Evolutionary conservation across 352 stramenopile species (phyloP), one percentile per base, ranked within the genome.

Genomic region (Globisporangium splendens): DNA sequence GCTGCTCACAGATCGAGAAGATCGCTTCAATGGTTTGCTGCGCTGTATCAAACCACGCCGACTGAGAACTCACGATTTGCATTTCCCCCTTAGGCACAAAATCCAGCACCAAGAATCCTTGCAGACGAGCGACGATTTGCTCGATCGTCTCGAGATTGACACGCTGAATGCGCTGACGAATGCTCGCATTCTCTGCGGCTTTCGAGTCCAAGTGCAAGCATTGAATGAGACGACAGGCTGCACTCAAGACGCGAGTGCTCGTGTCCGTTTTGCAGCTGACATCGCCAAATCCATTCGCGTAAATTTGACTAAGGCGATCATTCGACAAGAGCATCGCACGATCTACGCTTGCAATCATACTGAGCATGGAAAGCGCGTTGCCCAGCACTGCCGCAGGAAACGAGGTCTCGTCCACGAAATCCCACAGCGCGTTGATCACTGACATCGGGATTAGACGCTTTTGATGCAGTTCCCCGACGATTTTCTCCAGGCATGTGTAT

Each of bases 1-100:
- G 93, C 42, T 80, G 75, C 42, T 93, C 86, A 60, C 83, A 97
- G 50, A 98, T 85, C 1, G 83, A 79, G 59, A 98, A 98, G 21
- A 98, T 82, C 13, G 91, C 90, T 68, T 97, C 88, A 47, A 98
- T 95, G 3, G 88, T 81, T 72, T 97, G 80, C 64, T 98, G 91
- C 21, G 91, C 76, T 1, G 86, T 91, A 54, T 93, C 88, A 67
- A 98, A 98, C 95, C 93, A 98, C 70, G 79, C 83, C 1, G 77
- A 77, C 51, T 83, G 69, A 12, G 78, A 50, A 35, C 64, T 78
- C 38, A 68, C 65, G 1, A 56, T 60, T 12, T 79, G 63, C 46
- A 82, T 75, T 43, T 83, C 75, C 4, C 71, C 66, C 42, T 95
- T 84, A 20, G 76, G 58, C 5, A 90, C 87, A 65, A 92, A 96